Base-by-base conservation (phyloP, 2,329 filamentous ascomycete genomes). In the Falciphora oryzae region DNA sequence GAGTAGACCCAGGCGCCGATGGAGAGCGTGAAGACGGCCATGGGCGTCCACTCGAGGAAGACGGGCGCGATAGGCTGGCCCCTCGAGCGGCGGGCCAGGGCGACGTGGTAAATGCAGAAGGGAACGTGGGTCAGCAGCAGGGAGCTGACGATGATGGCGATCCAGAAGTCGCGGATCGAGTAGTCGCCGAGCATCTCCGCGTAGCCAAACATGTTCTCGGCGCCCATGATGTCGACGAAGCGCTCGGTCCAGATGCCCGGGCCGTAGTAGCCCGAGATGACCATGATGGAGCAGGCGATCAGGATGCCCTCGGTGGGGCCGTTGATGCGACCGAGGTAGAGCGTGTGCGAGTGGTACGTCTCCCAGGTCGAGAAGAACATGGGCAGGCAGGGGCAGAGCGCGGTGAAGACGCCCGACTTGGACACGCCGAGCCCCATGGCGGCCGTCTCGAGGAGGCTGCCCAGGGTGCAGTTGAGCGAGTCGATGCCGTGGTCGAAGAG, bases 281-380 rank as follows among this genome's bases (percentile, higher is more conserved):
- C 82, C 92, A 98, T 98, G 73, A 97, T 85, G 63, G 80, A 77
- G 73, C 92, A 93, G 31, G 93, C 95, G 68, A 99, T 89, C 63
- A 98, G 88, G 44, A 99, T 81, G 27, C 95, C 95, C 80, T 99
- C 95, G 44, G 95, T 99, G 2, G 95, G 95, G 0, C 95, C 95
- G 75, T 99, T 99, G 85, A 99, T 90, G 75, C 94, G 92, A 64
- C 95, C 95, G 16, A 99, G 87, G 76, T 97, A 99, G 7, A 99
- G 81, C 0, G 95, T 98, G 76, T 99, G 95, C 6, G 95, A 97
- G 78, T 99, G 95, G 76, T 97, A 99, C 1, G 95, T 99, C 79
- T 99, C 95, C 95, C 95, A 99, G 2, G 95, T 99, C 3, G 94
- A 97, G 79, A 99, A 97, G 82, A 97, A 99, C 95, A 99, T 99